Evolutionary conservation across 257 asterid species (phyloP).

Genomic region (Gentiana dahurica): DNA sequence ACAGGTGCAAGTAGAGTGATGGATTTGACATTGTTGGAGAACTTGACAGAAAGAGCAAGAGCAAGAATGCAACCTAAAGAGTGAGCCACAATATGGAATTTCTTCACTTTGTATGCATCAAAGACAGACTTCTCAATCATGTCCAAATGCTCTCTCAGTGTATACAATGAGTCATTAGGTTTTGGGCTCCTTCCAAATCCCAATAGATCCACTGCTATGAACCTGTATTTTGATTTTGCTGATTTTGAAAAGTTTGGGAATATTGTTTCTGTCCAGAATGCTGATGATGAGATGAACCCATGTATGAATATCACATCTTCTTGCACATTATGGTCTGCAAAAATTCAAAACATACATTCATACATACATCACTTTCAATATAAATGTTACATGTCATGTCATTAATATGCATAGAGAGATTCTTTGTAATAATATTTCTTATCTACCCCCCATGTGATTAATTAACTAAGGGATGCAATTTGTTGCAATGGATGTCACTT

Average conservation of each 20-base stretch:
- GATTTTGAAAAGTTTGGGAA: constrained; percentile 68
- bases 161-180: constrained; percentile 73
- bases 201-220: constrained; percentile 78
- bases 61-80: constrained; percentile 93
- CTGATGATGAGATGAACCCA: constrained; percentile 86
- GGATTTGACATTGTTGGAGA: constrained; percentile 55
- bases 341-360: no score
- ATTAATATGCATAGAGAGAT: no score
- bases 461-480: no score
- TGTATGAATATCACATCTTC: constrained; percentile 90
- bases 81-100: constrained; percentile 93
- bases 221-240: constrained; percentile 60
- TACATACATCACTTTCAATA: no score
- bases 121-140: constrained; percentile 82
- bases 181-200: constrained; percentile 96
- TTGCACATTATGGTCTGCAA: constrained; percentile 34
- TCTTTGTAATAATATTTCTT: no score
- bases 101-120: constrained; percentile 54
- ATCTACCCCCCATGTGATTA: no score
- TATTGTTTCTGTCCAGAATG: constrained; percentile 87
- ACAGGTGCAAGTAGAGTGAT: constrained; percentile 87
- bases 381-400: no score
- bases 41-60: constrained; percentile 73
- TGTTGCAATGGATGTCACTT: no score
- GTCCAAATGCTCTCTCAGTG: constrained; percentile 74